Conservation (phyloP, 2,329 filamentous ascomycete genomes). For the Trichoderma sp. region DNA sequence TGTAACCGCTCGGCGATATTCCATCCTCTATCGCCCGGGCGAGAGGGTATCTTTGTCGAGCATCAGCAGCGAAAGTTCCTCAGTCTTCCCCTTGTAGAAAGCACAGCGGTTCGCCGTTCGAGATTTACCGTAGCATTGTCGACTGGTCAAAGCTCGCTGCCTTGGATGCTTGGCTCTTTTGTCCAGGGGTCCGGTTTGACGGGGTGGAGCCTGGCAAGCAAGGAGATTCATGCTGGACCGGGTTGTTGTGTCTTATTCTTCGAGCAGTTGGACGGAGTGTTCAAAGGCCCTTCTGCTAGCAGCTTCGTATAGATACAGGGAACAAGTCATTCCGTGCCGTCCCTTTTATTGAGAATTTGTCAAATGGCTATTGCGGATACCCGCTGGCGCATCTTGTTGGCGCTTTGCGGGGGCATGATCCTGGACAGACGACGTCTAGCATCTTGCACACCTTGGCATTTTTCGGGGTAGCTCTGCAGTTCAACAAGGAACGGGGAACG, state of each 20-base stretch:
- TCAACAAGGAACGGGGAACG: not conserved
- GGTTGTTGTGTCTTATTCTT: not conserved
- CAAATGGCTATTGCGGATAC: not conserved
- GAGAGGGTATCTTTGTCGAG: constrained; percentile 1
- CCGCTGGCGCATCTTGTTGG: not conserved
- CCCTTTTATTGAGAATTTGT: not conserved
- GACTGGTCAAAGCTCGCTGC: not conserved
- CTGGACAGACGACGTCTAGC: not conserved
- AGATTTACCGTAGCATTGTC: constrained; percentile 14
- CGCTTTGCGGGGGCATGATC: not conserved
- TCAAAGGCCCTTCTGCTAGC: not conserved
- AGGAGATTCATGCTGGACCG: not conserved
- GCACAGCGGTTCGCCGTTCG: not conserved
- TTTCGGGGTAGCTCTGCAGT: not conserved
- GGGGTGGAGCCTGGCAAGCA: not conserved
- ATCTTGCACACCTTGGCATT: not conserved
- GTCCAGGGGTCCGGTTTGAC: not conserved
- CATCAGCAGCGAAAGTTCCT: constrained; percentile 15
- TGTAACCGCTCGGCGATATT: constrained; percentile 4
- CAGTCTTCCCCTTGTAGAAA: not conserved
- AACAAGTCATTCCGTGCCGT: not conserved
- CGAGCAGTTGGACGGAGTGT: not conserved
- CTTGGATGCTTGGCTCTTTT: not conserved
- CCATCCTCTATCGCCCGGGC: not conserved
- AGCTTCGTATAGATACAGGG: not conserved